These are phyloP conservation scores for Phytophthora melonis DNA, from an alignment of 352 stramenopile genomes.

Conservation along the genomic window DNA sequence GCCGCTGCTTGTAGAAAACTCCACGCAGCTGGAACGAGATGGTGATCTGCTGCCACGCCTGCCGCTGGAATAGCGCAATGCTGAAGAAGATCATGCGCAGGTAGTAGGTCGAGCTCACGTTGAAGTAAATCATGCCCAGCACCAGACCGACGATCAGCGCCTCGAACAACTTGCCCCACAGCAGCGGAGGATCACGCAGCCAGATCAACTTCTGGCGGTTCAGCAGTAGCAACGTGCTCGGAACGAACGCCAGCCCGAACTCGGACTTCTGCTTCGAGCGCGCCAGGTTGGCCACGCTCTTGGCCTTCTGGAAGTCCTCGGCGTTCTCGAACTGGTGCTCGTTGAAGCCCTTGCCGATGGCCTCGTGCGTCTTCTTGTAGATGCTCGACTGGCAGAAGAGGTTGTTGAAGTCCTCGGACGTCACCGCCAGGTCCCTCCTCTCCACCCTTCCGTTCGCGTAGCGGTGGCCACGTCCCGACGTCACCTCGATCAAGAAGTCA, in stretches of 20 bases:
- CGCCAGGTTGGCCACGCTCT: constrained; percentile 55
- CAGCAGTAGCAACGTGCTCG: constrained; percentile 60
- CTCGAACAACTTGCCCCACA: constrained; percentile 78
- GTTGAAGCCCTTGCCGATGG: constrained; percentile 60
- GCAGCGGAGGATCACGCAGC: constrained; percentile 62
- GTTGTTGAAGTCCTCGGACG: constrained; percentile 64
- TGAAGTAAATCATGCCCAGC: constrained; percentile 82
- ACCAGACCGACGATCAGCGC: constrained; percentile 80
- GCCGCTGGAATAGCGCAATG: constrained; percentile 74
- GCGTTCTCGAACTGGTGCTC: constrained; percentile 64
- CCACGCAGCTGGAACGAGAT: constrained; percentile 81
- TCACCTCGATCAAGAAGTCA: constrained; percentile 79
- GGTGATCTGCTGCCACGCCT: constrained; percentile 77
- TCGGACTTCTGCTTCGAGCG: constrained; percentile 61
- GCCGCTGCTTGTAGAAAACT: constrained; percentile 92
- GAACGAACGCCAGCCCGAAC: constrained; percentile 60
- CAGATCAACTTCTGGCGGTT: constrained; percentile 76
- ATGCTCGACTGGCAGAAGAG: constrained; percentile 66
- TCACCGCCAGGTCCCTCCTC: constrained; percentile 37
- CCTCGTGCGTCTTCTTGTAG: constrained; percentile 60
- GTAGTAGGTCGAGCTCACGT: constrained; percentile 65
- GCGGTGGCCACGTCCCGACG: constrained; percentile 58
- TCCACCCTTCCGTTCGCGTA: constrained; percentile 56
- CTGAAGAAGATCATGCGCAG: constrained; percentile 81
- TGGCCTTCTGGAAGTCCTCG: constrained; percentile 65